Evolutionary conservation across 805 yeast genomes (phyloP).

Genomic region (Candida sakaeoensis): DNA sequence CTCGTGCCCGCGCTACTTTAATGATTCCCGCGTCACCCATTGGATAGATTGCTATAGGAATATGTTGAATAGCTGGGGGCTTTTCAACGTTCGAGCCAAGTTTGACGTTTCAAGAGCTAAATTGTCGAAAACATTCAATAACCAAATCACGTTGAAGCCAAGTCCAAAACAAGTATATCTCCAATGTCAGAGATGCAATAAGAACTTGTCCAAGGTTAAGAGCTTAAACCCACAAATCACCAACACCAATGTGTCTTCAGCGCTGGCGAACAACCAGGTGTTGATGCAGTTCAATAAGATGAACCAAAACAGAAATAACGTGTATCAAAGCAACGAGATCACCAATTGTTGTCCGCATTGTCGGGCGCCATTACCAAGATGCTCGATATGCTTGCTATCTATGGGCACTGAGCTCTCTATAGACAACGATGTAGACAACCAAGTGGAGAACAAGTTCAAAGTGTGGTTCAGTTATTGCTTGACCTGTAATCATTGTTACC

Average conservation of each 20-base stretch:
- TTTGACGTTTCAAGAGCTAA: conserved; percentile 78
- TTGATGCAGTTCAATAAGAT: conserved; percentile 34
- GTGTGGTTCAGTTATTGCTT: conserved; percentile 92
- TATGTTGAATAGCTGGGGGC: conserved; percentile 74
- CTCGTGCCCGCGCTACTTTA: conserved; percentile 81
- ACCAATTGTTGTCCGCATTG: conserved; percentile 69
- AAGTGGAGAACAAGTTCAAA: conserved; percentile 46
- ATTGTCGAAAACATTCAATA: conserved; percentile 51
- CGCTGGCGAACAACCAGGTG: conserved; percentile 12
- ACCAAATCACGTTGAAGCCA: conserved; percentile 44
- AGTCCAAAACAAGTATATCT: conserved; percentile 73
- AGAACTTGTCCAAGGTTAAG: conserved; percentile 50
- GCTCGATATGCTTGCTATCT: conserved; percentile 82
- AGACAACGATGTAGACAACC: conserved; percentile 22
- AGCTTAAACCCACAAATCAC: conserved; percentile 3
- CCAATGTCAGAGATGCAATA: conserved; percentile 81
- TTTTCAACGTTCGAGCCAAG: conserved; percentile 74
- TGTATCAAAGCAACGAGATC: conserved; percentile 15
- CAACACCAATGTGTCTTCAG: background rate
- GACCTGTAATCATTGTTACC: conserved; percentile 90
- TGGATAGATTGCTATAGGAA: conserved; percentile 75
- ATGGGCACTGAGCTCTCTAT: conserved; percentile 64
- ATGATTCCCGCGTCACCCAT: conserved; percentile 64
- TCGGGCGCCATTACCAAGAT: conserved; percentile 81
- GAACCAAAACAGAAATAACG: conserved; percentile 10